A percentile compares a stretch with the other conserved stretches of the same genome.
Conservation (phyloP, 495 filamentous ascomycete genomes). For the Penicillium manginii region DNA sequence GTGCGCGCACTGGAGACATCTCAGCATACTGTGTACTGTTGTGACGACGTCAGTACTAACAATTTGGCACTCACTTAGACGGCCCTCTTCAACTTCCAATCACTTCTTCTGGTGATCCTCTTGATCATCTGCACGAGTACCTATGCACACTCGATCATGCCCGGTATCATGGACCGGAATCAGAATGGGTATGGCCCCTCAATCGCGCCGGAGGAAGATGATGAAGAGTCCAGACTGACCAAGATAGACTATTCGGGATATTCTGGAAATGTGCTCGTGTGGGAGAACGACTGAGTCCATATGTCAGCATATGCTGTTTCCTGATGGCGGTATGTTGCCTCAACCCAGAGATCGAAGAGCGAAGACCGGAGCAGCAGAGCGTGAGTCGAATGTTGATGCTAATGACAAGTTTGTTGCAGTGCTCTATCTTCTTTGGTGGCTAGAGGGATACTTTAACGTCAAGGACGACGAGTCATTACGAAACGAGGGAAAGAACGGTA, state of each 20-base stretch:
- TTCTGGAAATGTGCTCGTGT: slow-evolving; percentile 98
- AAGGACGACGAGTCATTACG: not conserved
- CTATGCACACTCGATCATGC: slow-evolving; percentile 88
- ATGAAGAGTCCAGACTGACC: slow-evolving; percentile 9
- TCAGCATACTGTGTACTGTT: slow-evolving; percentile 22
- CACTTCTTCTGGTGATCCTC: slow-evolving; percentile 87
- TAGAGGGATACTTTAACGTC: slow-evolving; percentile 11
- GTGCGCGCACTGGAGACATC: not conserved
- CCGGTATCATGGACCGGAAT: slow-evolving; percentile 89
- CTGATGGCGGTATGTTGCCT: slow-evolving; percentile 81
- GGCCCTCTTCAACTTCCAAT: slow-evolving; percentile 97
- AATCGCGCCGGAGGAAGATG: not conserved
- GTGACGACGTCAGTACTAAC: slow-evolving; percentile 17
- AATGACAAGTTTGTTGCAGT: slow-evolving; percentile 20
- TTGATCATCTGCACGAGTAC: slow-evolving; percentile 94
- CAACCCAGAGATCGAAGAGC: slow-evolving; percentile 1
- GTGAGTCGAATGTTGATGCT: not conserved
- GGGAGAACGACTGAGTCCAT: slow-evolving; percentile 91
- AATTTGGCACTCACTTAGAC: slow-evolving; percentile 56
- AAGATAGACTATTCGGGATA: slow-evolving; percentile 74
- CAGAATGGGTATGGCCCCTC: slow-evolving; percentile 71
- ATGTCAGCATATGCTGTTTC: slow-evolving; percentile 93
- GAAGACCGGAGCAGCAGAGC: not conserved
- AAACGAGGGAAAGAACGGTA: not conserved
- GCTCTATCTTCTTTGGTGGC: slow-evolving; percentile 50